These are phyloP conservation scores for Penstemon eatonii DNA, from an alignment of 257 asterid species.

Conservation along the genomic window DNA sequence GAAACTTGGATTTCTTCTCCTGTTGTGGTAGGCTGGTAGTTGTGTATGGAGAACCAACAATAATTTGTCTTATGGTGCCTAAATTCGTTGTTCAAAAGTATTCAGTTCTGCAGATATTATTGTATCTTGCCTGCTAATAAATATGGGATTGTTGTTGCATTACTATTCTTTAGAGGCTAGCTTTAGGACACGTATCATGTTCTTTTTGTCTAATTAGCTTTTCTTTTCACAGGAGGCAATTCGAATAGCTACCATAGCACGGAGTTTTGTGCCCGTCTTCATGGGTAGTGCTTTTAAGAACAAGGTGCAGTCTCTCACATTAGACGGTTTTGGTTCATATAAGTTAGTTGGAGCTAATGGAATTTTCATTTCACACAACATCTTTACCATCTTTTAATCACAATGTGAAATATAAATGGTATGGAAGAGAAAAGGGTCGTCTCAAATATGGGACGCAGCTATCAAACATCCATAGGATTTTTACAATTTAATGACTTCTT, in stretches of 20 bases:
- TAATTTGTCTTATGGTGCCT: background rate
- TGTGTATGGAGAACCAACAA: no score
- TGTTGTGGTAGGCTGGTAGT: no score
- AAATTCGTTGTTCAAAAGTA: background rate
- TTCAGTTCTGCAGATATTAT: background rate
- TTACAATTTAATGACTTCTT: background rate
- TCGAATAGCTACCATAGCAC: conserved; percentile 85
- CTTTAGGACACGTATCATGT: conserved; percentile 18
- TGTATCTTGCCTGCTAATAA: background rate
- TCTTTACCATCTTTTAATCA: no score
- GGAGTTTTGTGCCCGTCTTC: conserved; percentile 89
- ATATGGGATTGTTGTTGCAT: conserved; percentile 19
- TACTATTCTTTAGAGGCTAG: conserved; percentile 9
- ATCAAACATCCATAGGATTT: background rate
- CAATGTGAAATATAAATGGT: no score
- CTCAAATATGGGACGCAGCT: conserved; percentile 7
- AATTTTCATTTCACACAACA: no score
- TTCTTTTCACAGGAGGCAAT: conserved; percentile 71
- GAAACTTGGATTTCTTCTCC: no score
- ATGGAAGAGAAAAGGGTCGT: background rate
- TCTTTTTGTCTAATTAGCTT: background rate
- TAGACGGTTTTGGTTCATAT: background rate
- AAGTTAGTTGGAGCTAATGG: background rate
- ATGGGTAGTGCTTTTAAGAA: conserved; percentile 99
- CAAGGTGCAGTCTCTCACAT: conserved; percentile 56